phyloP scores from a whole-genome alignment of 495 filamentous ascomycete species.

The Talaromyces thailandensis region DNA sequence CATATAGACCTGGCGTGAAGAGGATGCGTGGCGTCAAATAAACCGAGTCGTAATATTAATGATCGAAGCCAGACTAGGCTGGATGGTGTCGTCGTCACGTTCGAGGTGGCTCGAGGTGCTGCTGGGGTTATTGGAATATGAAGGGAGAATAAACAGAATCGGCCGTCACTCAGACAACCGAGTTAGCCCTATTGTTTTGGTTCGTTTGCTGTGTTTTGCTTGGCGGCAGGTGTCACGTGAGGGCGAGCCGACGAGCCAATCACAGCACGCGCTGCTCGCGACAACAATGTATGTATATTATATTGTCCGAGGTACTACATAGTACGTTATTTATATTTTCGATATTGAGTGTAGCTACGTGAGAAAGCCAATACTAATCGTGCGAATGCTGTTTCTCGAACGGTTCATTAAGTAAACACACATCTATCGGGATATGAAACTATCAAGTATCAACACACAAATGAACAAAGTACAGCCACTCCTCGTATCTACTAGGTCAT shows the following conservation, averaged over 20 bases:
- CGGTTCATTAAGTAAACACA: constrained; percentile 1
- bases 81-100: constrained; percentile 6
- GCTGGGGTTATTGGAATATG: constrained; percentile 3
- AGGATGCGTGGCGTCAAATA: neutral
- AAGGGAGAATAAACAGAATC: constrained; percentile 29
- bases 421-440: constrained; percentile 5
- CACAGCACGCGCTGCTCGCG: neutral
- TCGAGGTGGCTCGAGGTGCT: constrained; percentile 4
- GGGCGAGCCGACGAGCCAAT: neutral
- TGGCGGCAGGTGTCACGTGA: constrained; percentile 23
- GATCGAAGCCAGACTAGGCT: neutral
- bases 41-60: neutral
- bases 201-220: constrained; percentile 8
- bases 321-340: too few species aligned
- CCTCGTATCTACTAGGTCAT: neutral
- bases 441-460: constrained; percentile 3
- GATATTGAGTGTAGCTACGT: too few species aligned
- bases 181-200: constrained; percentile 8
- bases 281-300: neutral
- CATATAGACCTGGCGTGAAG: neutral
- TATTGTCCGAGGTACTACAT: too few species aligned
- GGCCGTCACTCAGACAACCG: constrained; percentile 31
- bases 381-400: too few species aligned
- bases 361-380: too few species aligned
- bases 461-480: constrained; percentile 5